phyloP scores from a whole-genome alignment of 192 early-diverging fungal genomes.

The Coemansia sp. region DNA sequence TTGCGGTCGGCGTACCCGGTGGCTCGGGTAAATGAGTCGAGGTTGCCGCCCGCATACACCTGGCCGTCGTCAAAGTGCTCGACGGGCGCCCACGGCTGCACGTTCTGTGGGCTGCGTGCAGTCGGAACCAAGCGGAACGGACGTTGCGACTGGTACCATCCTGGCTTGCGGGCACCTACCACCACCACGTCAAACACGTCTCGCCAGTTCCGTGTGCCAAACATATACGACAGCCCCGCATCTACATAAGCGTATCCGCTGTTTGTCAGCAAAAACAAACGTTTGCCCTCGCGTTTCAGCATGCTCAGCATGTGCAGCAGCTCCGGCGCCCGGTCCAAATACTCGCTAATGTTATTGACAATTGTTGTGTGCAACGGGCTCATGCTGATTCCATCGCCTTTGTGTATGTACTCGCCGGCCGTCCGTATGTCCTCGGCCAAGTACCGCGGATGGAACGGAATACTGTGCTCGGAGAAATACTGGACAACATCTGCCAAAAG shows the following conservation, averaged over 20 bases:
- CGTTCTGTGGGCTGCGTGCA: background rate
- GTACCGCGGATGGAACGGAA: constrained; percentile 64
- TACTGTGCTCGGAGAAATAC: constrained; percentile 59
- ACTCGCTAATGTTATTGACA: constrained; percentile 51
- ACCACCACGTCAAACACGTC: constrained; percentile 65
- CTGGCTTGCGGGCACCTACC: constrained; percentile 60
- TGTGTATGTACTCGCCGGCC: constrained; percentile 58
- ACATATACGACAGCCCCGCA: constrained; percentile 55
- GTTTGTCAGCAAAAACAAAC: constrained; percentile 62
- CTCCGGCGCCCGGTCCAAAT: constrained; percentile 52
- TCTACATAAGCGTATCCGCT: constrained; percentile 58
- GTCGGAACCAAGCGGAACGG: constrained; percentile 60
- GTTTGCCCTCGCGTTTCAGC: constrained; percentile 53
- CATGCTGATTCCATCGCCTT: constrained; percentile 47
- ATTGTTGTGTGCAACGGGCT: constrained; percentile 56
- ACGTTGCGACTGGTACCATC: constrained; percentile 60
- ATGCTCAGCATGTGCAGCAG: constrained; percentile 56
- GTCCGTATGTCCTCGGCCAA: constrained; percentile 59
- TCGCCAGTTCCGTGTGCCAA: constrained; percentile 53
- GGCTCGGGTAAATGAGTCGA: constrained; percentile 55
- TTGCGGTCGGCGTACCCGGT: constrained; percentile 61
- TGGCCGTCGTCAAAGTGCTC: constrained; percentile 57
- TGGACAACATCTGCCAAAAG: constrained; percentile 62
- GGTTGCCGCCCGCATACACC: constrained; percentile 64
- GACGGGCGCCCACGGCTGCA: constrained; percentile 57